A percentile compares a stretch with the other conserved stretches of the same genome.
Evolutionary conservation across 2,329 filamentous ascomycete genomes (phyloP).

Genomic region (Aspergillus udagawae): DNA sequence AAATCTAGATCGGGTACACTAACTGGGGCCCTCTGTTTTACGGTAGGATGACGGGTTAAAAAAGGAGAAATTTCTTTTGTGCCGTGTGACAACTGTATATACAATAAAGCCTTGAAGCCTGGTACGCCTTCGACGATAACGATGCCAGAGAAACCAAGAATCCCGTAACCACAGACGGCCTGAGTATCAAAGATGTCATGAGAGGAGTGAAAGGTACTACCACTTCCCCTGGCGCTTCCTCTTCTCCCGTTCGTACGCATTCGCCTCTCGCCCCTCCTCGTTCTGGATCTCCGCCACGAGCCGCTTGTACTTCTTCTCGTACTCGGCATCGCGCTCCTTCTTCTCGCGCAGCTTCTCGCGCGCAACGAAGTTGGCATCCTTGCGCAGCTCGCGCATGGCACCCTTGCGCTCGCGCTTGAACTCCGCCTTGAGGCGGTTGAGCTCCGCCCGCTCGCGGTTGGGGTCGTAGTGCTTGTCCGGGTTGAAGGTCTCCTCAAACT

Average conservation of each 20-base stretch:
- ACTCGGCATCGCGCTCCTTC: conserved; percentile 87
- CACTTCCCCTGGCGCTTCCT: conserved; percentile 65
- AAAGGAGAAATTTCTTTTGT: background rate
- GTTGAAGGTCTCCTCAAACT: conserved; percentile 94
- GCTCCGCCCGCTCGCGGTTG: conserved; percentile 80
- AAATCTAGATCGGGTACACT: background rate
- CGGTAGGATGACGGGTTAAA: background rate
- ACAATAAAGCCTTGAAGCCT: background rate
- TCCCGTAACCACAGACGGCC: background rate
- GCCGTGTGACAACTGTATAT: conserved; percentile 6
- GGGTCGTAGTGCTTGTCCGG: conserved; percentile 97
- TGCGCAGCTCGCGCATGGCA: conserved; percentile 86
- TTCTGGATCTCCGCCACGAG: conserved; percentile 93
- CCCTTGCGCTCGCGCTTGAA: conserved; percentile 96
- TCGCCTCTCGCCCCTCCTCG: conserved; percentile 81
- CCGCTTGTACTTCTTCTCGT: conserved; percentile 93
- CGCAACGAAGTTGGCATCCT: conserved; percentile 91
- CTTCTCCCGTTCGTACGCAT: conserved; percentile 86
- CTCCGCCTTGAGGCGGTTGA: conserved; percentile 79
- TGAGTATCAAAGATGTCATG: background rate
- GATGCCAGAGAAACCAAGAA: background rate
- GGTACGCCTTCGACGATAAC: background rate
- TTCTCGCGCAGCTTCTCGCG: conserved; percentile 86
- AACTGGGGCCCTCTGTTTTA: background rate
- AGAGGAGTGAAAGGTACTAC: conserved; percentile 15